These are phyloP conservation scores for Alternaria ventricosa DNA, from an alignment of 2,329 filamentous ascomycete genomes.

Conservation along the genomic window DNA sequence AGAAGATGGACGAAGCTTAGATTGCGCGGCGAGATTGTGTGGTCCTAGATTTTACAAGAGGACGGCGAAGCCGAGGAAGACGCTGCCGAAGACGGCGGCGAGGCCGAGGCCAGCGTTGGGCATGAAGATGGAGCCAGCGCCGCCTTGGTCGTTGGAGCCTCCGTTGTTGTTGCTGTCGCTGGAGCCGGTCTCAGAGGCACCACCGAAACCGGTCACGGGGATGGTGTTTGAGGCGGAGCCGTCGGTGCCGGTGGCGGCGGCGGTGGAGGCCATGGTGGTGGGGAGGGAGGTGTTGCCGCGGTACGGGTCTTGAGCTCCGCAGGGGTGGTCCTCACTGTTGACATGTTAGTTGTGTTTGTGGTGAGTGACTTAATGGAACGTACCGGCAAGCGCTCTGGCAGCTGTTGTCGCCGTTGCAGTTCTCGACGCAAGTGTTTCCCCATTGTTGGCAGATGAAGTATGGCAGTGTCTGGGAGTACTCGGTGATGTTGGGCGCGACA, in stretches of 20 bases:
- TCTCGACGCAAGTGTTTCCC: slow-evolving; percentile 70
- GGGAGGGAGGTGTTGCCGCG: slow-evolving; percentile 64
- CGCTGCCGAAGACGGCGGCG: slow-evolving; percentile 59
- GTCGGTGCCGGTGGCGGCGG: slow-evolving; percentile 40
- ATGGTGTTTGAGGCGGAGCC: slow-evolving; percentile 32
- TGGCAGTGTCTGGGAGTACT: slow-evolving; percentile 80
- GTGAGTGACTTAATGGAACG: not conserved
- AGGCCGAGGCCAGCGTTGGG: slow-evolving; percentile 64
- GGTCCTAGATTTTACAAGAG: slow-evolving; percentile 35
- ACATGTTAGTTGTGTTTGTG: slow-evolving; percentile 4
- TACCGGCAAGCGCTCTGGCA: slow-evolving; percentile 67
- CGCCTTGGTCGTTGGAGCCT: slow-evolving; percentile 22
- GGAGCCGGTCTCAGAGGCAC: slow-evolving; percentile 24
- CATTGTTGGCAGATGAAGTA: slow-evolving; percentile 78
- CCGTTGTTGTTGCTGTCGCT: slow-evolving; percentile 22
- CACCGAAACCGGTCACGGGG: slow-evolving; percentile 43
- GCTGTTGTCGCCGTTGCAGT: slow-evolving; percentile 63
- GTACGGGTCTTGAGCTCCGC: slow-evolving; percentile 71
- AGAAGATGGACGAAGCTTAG: slow-evolving; percentile 5
- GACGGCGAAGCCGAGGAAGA: slow-evolving; percentile 64
- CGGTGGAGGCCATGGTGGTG: slow-evolving; percentile 53
- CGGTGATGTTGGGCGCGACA: slow-evolving; percentile 71
- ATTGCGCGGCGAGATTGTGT: not conserved
- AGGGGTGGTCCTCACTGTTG: slow-evolving; percentile 66
- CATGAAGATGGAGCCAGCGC: slow-evolving; percentile 54